Percentiles rank a stretch among this genome's conserved stretches.
Conservation (phyloP, 73 alveolate species). For the Paramecium bursaria region DNA sequence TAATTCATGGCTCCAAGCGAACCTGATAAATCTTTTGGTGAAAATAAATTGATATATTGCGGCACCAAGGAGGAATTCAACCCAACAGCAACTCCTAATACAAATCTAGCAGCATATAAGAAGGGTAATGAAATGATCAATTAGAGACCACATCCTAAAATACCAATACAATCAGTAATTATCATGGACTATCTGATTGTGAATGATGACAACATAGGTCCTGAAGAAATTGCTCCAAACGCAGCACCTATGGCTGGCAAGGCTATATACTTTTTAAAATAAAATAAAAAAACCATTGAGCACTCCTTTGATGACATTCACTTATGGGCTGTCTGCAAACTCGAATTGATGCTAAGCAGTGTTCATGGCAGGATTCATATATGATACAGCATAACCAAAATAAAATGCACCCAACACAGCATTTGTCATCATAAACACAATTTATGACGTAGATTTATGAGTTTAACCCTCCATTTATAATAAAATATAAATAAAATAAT, state of each 20-base stretch:
- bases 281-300: conserved; percentile 5
- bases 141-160: conserved; percentile 27
- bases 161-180: conserved; percentile 63
- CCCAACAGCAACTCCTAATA: conserved; percentile 59
- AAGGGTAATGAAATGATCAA: conserved; percentile 2
- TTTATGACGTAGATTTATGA: conserved; percentile 55
- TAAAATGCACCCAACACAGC: conserved; percentile 60
- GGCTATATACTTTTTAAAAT: not conserved
- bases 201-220: not conserved
- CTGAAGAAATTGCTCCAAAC: conserved; percentile 50
- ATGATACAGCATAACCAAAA: conserved; percentile 58
- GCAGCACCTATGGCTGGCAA: conserved; percentile 71
- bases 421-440: conserved; percentile 27
- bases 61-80: conserved; percentile 65
- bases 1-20: conserved; percentile 55
- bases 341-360: conserved; percentile 46
- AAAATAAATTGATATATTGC: conserved; percentile 55
- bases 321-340: not conserved
- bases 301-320: not conserved
- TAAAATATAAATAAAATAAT: not conserved
- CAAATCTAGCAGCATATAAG: conserved; percentile 37
- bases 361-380: conserved; percentile 56
- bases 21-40: conserved; percentile 62
- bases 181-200: conserved; percentile 25
- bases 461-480: conserved; percentile 42